These are phyloP conservation scores for Solanum sejunctum DNA, from an alignment of 257 asterid genomes.

Conservation along the genomic window DNA sequence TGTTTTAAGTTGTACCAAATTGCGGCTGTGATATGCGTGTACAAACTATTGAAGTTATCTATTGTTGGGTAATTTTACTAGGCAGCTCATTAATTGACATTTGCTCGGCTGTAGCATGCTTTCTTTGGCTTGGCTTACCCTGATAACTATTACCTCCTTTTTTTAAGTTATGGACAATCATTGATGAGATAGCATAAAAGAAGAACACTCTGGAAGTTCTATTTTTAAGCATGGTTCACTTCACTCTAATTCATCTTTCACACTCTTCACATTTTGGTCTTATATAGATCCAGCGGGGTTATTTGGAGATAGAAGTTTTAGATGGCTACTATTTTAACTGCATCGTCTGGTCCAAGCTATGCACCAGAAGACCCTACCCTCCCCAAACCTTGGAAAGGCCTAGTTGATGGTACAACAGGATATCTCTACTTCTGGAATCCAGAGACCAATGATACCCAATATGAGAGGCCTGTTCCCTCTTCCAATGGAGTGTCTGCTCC, in stretches of 20 bases:
- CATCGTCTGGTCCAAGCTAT: conserved; percentile 42
- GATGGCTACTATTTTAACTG: conserved; percentile 59
- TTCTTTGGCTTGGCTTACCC: background rate
- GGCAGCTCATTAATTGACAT: background rate
- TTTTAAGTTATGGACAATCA: background rate
- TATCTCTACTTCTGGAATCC: conserved; percentile 94
- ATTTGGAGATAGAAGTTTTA: conserved; percentile 6
- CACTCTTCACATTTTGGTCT: no score
- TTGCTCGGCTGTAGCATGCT: background rate
- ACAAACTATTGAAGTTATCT: background rate
- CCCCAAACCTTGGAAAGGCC: conserved; percentile 94
- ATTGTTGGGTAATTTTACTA: background rate
- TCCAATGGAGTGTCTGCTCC: conserved; percentile 24
- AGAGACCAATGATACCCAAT: conserved; percentile 85
- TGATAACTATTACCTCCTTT: background rate
- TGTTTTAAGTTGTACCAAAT: background rate
- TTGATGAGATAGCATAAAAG: background rate
- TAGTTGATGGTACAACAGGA: conserved; percentile 81
- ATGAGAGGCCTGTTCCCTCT: conserved; percentile 61
- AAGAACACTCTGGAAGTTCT: background rate
- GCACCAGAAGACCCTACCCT: conserved; percentile 97
- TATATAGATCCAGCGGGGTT: background rate
- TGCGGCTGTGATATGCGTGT: background rate
- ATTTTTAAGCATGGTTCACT: background rate
- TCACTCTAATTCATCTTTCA: background rate